These are phyloP conservation scores for Lactarius sp. DNA, from an alignment of 768 basidiomycete genomes.

Conservation along the genomic window DNA sequence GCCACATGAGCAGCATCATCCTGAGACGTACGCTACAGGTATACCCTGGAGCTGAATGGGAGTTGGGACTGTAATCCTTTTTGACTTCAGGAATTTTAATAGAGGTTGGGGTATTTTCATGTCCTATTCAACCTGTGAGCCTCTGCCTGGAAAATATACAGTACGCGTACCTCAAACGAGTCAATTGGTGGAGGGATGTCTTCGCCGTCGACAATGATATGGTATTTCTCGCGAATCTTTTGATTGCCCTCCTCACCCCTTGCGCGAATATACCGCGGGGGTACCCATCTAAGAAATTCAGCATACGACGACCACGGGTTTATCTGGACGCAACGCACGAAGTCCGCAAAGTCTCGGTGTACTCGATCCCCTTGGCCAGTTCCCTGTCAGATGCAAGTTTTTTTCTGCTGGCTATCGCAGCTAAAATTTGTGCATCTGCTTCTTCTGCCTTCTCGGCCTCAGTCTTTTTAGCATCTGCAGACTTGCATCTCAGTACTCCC, in stretches of 20 bases:
- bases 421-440: conserved; percentile 84
- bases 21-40: conserved; percentile 74
- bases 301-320: neutral
- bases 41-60: conserved; percentile 98
- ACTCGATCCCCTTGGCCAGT: conserved; percentile 87
- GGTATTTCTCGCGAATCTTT: conserved; percentile 79
- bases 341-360: conserved; percentile 79
- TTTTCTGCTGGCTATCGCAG: conserved; percentile 84
- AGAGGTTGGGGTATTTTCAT: conserved; percentile 97
- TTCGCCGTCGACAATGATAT: conserved; percentile 93
- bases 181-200: conserved; percentile 91
- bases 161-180: conserved; percentile 61
- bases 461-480: conserved; percentile 78
- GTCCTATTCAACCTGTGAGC: conserved; percentile 48
- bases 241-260: conserved; percentile 64
- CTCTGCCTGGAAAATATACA: conserved; percentile 12
- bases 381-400: conserved; percentile 93
- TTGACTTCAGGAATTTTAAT: conserved; percentile 74
- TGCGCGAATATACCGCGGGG: conserved; percentile 78
- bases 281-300: conserved; percentile 66
- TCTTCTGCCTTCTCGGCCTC: conserved; percentile 80
- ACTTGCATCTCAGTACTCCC: conserved; percentile 1
- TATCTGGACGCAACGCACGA: conserved; percentile 49
- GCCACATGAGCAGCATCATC: neutral
- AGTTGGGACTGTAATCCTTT: conserved; percentile 82